phyloP scores from a whole-genome alignment of 2,329 filamentous ascomycete species.

The Huntiella decipiens region DNA sequence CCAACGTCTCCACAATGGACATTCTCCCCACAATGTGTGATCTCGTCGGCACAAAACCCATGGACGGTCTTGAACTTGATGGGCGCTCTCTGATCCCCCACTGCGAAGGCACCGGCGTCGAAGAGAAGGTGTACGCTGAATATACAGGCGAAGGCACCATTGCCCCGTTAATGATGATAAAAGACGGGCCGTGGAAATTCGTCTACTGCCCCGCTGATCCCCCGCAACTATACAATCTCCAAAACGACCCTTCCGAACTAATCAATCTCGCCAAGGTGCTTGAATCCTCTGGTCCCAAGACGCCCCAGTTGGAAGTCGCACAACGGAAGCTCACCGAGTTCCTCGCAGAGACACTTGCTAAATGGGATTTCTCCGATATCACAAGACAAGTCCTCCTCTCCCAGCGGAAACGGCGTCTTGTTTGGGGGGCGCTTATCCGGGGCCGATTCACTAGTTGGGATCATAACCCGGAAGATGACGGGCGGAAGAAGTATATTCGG shows the following conservation, averaged over 20 bases:
- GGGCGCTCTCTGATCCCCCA: constrained; percentile 68
- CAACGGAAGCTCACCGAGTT: constrained; percentile 43
- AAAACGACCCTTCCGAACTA: constrained; percentile 56
- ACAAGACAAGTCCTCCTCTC: constrained; percentile 54
- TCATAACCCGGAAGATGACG: constrained; percentile 56
- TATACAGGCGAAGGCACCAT: constrained; percentile 90
- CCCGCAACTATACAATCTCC: constrained; percentile 67
- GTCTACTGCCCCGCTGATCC: constrained; percentile 70
- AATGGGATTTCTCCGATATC: constrained; percentile 69
- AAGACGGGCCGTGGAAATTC: constrained; percentile 77
- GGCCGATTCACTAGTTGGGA: constrained; percentile 73
- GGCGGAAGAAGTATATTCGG: constrained; percentile 61
- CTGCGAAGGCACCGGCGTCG: constrained; percentile 39
- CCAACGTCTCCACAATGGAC: constrained; percentile 83
- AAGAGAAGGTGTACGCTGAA: constrained; percentile 82
- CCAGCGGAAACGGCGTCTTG: constrained; percentile 60
- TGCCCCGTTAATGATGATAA: constrained; percentile 84
- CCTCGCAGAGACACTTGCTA: constrained; percentile 48
- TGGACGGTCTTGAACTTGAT: constrained; percentile 62
- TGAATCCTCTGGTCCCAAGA: constrained; percentile 17
- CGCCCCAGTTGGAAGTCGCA: constrained; percentile 22
- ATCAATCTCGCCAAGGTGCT: constrained; percentile 43
- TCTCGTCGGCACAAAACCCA: constrained; percentile 52
- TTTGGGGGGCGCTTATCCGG: constrained; percentile 60
- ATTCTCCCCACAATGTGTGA: constrained; percentile 78